Evolutionary conservation across 768 basidiomycete species (phyloP).

Genomic region (Sporobolomyces roseus): DNA sequence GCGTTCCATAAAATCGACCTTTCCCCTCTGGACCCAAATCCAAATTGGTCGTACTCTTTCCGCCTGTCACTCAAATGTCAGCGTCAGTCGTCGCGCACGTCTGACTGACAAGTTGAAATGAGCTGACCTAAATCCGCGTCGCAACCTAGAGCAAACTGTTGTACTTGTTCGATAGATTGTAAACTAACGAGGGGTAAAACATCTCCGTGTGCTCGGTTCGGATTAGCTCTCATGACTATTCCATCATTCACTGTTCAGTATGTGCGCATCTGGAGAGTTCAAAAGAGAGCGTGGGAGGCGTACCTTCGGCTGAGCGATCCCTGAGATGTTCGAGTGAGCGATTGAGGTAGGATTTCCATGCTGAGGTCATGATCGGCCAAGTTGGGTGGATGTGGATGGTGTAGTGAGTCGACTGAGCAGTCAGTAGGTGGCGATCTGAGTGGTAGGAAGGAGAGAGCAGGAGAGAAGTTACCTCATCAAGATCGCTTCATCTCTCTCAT

Average conservation of each 20-base stretch:
- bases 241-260: neutral
- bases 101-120: neutral
- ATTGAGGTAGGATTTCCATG: slow-evolving; percentile 37
- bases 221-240: slow-evolving; percentile 41
- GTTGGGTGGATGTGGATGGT: too few relatives aligned
- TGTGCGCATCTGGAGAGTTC: neutral
- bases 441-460: neutral
- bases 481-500: neutral
- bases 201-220: slow-evolving; percentile 2
- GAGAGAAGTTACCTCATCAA: neutral
- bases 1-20: slow-evolving; percentile 70
- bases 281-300: neutral
- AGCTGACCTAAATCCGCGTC: slow-evolving; percentile 81
- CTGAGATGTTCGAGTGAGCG: slow-evolving; percentile 42
- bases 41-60: slow-evolving; percentile 68
- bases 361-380: slow-evolving; percentile 5
- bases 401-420: too few relatives aligned
- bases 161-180: slow-evolving; percentile 59
- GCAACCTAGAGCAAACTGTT: slow-evolving; percentile 70
- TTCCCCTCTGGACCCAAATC: slow-evolving; percentile 61
- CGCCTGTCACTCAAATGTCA: slow-evolving; percentile 7
- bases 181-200: slow-evolving; percentile 59
- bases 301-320: slow-evolving; percentile 37
- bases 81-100: neutral
- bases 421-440: too few relatives aligned